Evolutionary conservation across 306 rosid species (phyloP), one percentile per base, ranked within the genome.

Genomic region (Sicyos baderoa): DNA sequence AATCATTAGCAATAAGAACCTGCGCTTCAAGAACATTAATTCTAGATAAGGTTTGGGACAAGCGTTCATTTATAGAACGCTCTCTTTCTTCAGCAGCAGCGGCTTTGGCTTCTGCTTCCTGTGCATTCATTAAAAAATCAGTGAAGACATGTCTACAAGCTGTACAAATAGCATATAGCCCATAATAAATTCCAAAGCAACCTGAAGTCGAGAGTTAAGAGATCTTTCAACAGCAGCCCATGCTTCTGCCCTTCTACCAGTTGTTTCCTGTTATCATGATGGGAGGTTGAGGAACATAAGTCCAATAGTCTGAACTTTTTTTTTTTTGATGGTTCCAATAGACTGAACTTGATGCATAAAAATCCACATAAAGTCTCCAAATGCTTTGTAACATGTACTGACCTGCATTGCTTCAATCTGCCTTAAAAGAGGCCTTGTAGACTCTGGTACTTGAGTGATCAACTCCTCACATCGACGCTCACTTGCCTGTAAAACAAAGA

Each of bases 351-450:
- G 32, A 25, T 70, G 62, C 75, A 21, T 62, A 72, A 74, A 68
- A 68, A 75, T 68, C 68, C 66, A 56, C 44, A 54, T 50, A 16
- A 10, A 59, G 62, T 70, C 62, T 64, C 8, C 19, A 49, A 50
- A 48, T 64, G 29, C 35, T 75, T 59, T 62, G 56, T 67, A 54
- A 59, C 54, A 75, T 51, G 53, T 45, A 75, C 47, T 72, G 63
- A 88, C 99, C 97, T 94, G 97, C 96, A 94, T 94, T 76, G 96
- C 99, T 80, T 94, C 99, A 70, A 94, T 94, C 82, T 94, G 99
- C 80, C 99, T 85, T 70, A 94, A 79, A 77, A 94, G 97, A 0
- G 99, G 99, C 82, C 99, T 88, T 21, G 99, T 94, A 68, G 99
- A 90, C 68, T 94, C 99, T 22, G 99, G 99, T 74, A 94, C 97